These are phyloP conservation scores for Globisporangium alternatum DNA, from an alignment of 352 stramenopile genomes.

Conservation along the genomic window DNA sequence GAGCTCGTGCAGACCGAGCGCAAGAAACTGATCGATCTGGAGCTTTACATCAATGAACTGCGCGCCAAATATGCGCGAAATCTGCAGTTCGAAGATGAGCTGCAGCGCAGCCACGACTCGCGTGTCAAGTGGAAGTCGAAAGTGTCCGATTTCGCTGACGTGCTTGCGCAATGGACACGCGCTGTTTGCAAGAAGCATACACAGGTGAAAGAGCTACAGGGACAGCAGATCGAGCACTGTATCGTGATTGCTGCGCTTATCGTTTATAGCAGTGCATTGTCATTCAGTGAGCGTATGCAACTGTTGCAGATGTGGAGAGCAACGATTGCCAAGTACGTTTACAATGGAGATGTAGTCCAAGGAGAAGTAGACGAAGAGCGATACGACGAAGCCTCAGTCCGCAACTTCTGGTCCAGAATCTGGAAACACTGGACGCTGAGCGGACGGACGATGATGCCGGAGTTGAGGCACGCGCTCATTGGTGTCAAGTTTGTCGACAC, in stretches of 20 bases:
- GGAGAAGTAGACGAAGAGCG: slow-evolving; percentile 5
- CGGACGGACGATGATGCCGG: slow-evolving; percentile 18
- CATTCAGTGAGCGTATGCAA: slow-evolving; percentile 21
- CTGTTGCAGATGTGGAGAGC: slow-evolving; percentile 24
- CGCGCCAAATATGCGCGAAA: slow-evolving; percentile 30
- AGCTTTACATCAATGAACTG: slow-evolving; percentile 48
- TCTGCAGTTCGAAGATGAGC: slow-evolving; percentile 36
- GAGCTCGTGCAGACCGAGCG: slow-evolving; percentile 39
- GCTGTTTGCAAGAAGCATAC: slow-evolving; percentile 23
- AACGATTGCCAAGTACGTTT: slow-evolving; percentile 10
- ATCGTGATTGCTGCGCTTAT: slow-evolving; percentile 30
- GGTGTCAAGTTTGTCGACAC: slow-evolving; percentile 19
- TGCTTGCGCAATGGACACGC: slow-evolving; percentile 37
- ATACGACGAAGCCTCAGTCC: background rate
- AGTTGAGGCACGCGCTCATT: slow-evolving; percentile 37
- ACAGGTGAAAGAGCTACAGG: slow-evolving; percentile 21
- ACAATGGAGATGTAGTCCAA: slow-evolving; percentile 5
- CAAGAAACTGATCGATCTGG: slow-evolving; percentile 47
- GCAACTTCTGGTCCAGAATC: slow-evolving; percentile 14
- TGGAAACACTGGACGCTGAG: slow-evolving; percentile 29
- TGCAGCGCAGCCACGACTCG: slow-evolving; percentile 51
- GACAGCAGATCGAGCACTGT: slow-evolving; percentile 35
- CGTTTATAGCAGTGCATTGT: slow-evolving; percentile 28
- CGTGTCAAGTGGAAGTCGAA: slow-evolving; percentile 39
- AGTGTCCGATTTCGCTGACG: slow-evolving; percentile 34